Conservation (phyloP, 306 rosid species). For the Abrus precatorius region DNA sequence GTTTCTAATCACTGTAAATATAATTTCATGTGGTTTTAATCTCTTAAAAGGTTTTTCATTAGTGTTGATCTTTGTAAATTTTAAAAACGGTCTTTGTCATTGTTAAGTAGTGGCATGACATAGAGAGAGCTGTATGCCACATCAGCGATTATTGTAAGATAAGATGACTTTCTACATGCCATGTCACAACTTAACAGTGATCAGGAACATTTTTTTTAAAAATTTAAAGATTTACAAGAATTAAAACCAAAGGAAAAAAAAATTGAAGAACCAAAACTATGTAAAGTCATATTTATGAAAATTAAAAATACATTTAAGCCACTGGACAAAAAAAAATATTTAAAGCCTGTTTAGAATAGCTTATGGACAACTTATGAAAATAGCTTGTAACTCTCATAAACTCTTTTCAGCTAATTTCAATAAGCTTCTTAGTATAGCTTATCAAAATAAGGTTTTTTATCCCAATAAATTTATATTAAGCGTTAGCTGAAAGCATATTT, state of each 20-base stretch:
- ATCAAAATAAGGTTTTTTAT: no score
- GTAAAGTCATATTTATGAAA: background rate
- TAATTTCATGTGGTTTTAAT: background rate
- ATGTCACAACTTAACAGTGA: background rate
- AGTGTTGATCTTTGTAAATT: background rate
- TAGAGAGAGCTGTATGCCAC: background rate
- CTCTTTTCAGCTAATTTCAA: no score
- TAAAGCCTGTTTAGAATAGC: background rate
- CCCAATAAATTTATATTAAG: no score
- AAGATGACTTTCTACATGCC: background rate
- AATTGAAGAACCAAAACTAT: background rate
- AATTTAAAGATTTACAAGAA: background rate
- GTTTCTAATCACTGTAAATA: background rate
- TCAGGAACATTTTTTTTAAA: background rate
- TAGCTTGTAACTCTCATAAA: no score
- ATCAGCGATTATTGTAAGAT: background rate
- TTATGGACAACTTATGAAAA: no score
- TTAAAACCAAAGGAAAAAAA: background rate
- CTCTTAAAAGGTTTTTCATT: background rate
- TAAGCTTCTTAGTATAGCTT: no score
- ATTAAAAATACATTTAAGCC: background rate
- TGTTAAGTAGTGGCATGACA: background rate
- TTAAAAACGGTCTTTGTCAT: background rate
- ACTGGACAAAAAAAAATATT: background rate
- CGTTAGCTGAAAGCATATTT: constrained; percentile 8